These are phyloP conservation scores for Saccharomyces paradoxus DNA, from an alignment of 805 yeast species.

Conservation along the genomic window DNA sequence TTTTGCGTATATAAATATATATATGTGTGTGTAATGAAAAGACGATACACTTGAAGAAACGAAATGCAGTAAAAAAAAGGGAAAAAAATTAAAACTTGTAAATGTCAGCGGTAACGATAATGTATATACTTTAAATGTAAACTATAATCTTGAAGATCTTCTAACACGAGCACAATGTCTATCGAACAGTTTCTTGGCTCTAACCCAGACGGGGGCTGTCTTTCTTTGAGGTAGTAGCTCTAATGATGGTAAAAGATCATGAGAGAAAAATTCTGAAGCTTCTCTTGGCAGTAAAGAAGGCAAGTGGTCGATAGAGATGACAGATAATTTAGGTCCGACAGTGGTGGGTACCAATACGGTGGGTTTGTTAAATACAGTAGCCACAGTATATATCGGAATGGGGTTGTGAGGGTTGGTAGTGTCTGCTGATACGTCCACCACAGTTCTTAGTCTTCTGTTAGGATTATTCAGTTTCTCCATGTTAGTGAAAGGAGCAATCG, in stretches of 20 bases:
- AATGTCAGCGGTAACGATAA: neutral
- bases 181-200: slow-evolving; percentile 76
- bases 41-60: neutral
- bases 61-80: neutral
- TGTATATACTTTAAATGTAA: neutral
- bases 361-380: slow-evolving; percentile 86
- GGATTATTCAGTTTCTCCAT: slow-evolving; percentile 54
- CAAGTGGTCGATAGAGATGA: slow-evolving; percentile 90
- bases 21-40: neutral
- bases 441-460: slow-evolving; percentile 75
- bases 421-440: slow-evolving; percentile 97
- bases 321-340: slow-evolving; percentile 79
- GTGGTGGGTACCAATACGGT: slow-evolving; percentile 77
- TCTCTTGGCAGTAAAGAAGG: slow-evolving; percentile 96
- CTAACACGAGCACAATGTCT: slow-evolving; percentile 72
- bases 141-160: slow-evolving; percentile 38
- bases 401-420: slow-evolving; percentile 98
- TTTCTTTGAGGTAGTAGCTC: slow-evolving; percentile 75
- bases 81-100: neutral
- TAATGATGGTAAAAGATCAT: slow-evolving; percentile 82
- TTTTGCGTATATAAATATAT: neutral
- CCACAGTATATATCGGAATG: slow-evolving; percentile 82
- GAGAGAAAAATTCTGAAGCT: slow-evolving; percentile 84
- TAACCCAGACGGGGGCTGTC: slow-evolving; percentile 83
- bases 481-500: slow-evolving; percentile 87